Percentiles rank a stretch among this genome's conserved stretches.
Conservation (phyloP, 2,329 filamentous ascomycete genomes). For the Gaeumannomyces sp. region DNA sequence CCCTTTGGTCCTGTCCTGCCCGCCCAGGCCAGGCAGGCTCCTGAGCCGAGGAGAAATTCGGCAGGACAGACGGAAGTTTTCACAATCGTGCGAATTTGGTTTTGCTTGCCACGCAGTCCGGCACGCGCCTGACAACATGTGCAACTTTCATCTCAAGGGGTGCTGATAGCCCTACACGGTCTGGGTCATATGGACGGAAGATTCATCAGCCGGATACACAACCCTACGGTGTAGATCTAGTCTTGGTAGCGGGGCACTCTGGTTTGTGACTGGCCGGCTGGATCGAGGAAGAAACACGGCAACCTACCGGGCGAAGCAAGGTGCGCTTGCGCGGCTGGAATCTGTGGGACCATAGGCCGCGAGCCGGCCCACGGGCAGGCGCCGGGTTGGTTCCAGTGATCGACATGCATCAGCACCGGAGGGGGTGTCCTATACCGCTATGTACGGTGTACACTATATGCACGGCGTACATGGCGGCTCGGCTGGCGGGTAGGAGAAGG, state of each 20-base stretch:
- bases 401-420: not conserved
- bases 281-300: too few species aligned
- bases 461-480: not conserved
- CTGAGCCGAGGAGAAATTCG: too few species aligned
- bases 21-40: too few species aligned
- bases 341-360: not conserved
- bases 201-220: not conserved
- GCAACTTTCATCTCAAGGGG: not conserved
- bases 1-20: too few species aligned
- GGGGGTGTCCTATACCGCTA: not conserved
- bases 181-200: not conserved
- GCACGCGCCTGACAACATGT: too few species aligned
- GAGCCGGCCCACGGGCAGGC: not conserved
- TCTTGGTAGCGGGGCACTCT: not conserved
- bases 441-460: not conserved
- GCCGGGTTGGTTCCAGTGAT: not conserved
- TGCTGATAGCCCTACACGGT: not conserved
- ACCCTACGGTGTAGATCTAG: not conserved
- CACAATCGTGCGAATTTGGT: not conserved
- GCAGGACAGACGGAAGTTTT: not conserved
- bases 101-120: too few species aligned
- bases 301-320: too few species aligned
- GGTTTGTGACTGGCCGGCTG: not conserved
- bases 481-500: not conserved
- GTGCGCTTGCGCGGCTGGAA: not conserved